Conservation (phyloP, 225 moss, liverwort and hornwort species). For the Pseudisothecium myosuroides region DNA sequence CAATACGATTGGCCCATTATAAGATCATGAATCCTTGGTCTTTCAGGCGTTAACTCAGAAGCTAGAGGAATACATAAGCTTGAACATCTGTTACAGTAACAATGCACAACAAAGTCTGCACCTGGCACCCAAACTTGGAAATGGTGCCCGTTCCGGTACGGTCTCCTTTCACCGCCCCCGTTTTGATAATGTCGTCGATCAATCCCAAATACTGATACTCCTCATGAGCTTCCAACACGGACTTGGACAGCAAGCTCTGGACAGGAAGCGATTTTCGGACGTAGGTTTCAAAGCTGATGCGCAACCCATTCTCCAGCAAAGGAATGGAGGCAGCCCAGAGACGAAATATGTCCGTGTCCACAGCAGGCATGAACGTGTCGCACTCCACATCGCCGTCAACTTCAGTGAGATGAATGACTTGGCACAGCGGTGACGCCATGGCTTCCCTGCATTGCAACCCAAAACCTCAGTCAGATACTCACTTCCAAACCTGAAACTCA, state of each 20-base stretch:
- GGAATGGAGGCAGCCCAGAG: conserved; percentile 71
- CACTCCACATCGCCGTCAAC: conserved; percentile 54
- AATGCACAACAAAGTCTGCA: background rate
- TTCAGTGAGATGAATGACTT: conserved; percentile 77
- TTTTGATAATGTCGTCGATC: conserved; percentile 65
- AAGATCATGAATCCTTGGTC: background rate
- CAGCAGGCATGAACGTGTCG: conserved; percentile 67
- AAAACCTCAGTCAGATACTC: background rate
- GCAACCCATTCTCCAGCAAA: conserved; percentile 52
- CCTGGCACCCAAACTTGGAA: conserved; percentile 94
- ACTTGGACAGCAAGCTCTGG: conserved; percentile 19
- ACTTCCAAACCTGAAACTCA: background rate
- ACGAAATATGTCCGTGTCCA: conserved; percentile 44
- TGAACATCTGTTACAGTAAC: background rate
- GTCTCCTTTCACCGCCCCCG: conserved; percentile 65
- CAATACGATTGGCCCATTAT: background rate
- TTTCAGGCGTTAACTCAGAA: background rate
- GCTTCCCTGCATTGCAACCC: conserved; percentile 38
- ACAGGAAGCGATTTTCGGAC: conserved; percentile 10
- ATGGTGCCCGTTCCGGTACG: conserved; percentile 87
- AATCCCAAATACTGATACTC: conserved; percentile 79
- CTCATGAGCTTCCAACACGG: conserved; percentile 43
- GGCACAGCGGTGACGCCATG: conserved; percentile 57
- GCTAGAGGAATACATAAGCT: background rate
- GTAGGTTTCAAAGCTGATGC: conserved; percentile 64